Evolutionary conservation across 805 yeast genomes (phyloP).

Genomic region (Kazachstania taianensis): DNA sequence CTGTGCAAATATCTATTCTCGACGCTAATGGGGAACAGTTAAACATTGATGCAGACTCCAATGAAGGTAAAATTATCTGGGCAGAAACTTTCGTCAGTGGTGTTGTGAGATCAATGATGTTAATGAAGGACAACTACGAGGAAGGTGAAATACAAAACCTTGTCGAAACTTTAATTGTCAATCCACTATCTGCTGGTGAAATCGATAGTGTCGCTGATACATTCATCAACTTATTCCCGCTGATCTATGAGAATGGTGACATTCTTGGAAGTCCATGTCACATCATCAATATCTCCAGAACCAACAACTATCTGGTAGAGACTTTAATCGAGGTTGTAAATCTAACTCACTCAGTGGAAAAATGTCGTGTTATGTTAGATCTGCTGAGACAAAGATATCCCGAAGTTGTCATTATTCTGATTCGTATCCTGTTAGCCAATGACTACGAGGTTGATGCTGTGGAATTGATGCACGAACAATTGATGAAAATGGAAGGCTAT

Average conservation of each 20-base stretch:
- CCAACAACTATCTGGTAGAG: slow-evolving; percentile 28
- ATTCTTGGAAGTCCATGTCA: slow-evolving; percentile 27
- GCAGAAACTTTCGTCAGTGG: slow-evolving; percentile 47
- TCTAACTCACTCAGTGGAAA: slow-evolving; percentile 21
- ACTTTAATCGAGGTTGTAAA: slow-evolving; percentile 25
- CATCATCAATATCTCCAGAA: slow-evolving; percentile 22
- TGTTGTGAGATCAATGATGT: slow-evolving; percentile 55
- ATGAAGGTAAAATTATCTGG: slow-evolving; percentile 48
- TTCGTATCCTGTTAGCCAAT: slow-evolving; percentile 25
- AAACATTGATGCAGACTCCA: slow-evolving; percentile 26
- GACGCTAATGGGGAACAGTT: slow-evolving; percentile 26
- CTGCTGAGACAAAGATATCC: slow-evolving; percentile 14
- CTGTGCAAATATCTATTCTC: slow-evolving; percentile 40
- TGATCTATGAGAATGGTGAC: slow-evolving; percentile 25
- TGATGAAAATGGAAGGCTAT: slow-evolving; percentile 14
- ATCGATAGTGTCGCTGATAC: slow-evolving; percentile 24
- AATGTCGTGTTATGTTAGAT: slow-evolving; percentile 21
- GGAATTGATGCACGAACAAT: slow-evolving; percentile 20
- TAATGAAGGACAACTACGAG: slow-evolving; percentile 33
- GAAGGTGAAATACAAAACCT: slow-evolving; percentile 66
- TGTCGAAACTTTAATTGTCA: slow-evolving; percentile 75
- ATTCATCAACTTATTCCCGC: slow-evolving; percentile 25
- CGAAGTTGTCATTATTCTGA: slow-evolving; percentile 24
- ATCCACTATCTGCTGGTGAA: slow-evolving; percentile 48
- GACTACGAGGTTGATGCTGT: slow-evolving; percentile 32